Percentiles rank a stretch among this genome's conserved stretches.
These are phyloP conservation scores for Lentinus polychrous DNA, from an alignment of 1,284 basidiomycete species.

Conservation along the genomic window DNA sequence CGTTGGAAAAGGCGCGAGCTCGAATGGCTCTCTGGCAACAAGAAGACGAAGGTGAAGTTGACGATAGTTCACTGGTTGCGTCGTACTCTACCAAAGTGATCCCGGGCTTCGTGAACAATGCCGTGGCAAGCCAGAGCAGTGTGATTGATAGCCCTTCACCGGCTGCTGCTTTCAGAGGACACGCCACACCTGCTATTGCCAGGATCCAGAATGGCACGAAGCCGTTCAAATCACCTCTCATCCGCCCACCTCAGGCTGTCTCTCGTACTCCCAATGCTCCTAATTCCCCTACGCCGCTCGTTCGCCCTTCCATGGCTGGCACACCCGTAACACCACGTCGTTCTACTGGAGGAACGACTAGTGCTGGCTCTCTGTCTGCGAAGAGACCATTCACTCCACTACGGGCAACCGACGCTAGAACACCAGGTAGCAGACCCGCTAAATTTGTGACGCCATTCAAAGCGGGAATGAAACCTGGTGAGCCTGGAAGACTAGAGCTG, in stretches of 20 bases:
- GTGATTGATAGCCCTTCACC: slow-evolving; percentile 24
- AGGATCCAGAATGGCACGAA: slow-evolving; percentile 27
- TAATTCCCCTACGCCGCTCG: slow-evolving; percentile 6
- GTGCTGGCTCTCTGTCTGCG: slow-evolving; percentile 26
- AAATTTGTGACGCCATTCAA: slow-evolving; percentile 72
- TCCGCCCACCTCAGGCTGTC: not conserved
- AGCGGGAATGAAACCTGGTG: slow-evolving; percentile 46
- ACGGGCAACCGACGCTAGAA: not conserved
- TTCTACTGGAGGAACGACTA: slow-evolving; percentile 4
- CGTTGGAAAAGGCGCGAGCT: slow-evolving; percentile 49
- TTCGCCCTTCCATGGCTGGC: slow-evolving; percentile 10
- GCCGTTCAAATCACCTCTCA: slow-evolving; percentile 54
- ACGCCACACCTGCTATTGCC: slow-evolving; percentile 5
- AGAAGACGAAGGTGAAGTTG: slow-evolving; percentile 31
- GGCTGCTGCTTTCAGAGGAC: slow-evolving; percentile 22
- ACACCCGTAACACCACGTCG: slow-evolving; percentile 20
- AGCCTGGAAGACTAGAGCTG: slow-evolving; percentile 35
- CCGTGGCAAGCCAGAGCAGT: not conserved
- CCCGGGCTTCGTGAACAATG: not conserved
- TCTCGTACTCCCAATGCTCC: slow-evolving; percentile 3
- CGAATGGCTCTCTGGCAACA: slow-evolving; percentile 49
- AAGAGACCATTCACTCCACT: slow-evolving; percentile 15
- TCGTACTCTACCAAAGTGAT: not conserved
- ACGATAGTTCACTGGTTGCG: not conserved
- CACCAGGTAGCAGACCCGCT: slow-evolving; percentile 17